Base-by-base conservation (phyloP, 2,329 filamentous ascomycete species). In the Talaromyces sp. region DNA sequence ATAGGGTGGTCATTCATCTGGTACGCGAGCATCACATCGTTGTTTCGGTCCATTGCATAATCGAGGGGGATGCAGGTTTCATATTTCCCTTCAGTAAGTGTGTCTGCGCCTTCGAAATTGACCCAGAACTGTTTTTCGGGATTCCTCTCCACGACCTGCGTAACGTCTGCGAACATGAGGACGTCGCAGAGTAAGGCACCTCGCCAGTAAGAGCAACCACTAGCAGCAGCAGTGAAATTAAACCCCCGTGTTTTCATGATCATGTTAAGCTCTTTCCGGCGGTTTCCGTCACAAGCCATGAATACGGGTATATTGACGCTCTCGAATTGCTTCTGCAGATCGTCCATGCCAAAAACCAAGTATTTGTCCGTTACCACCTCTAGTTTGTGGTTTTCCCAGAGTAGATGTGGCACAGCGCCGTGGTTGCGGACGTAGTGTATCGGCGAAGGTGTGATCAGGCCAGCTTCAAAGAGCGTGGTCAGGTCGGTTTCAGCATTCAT, bases 361-460 rank as follows among this genome's bases (percentile, higher is more conserved):
- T 44, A 44, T 31, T 73, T 73, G 6, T 76, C 75, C 23, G 76
- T 66, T 5, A 74, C 70, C 27, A 84, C 69, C 16, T 84, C 77
- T 4, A 85, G 67, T 14, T 73, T 70, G 67, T 84, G 81, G 9
- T 75, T 78, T 59, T 82, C 80, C 81, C 80, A 84, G 0, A 82
- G 65, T 0, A 83, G 61, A 7, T 78, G 73, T 0, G 82, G 83
- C 1, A 85, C 82, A 4, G 79, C 69, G n/a, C 81, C 81, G 61
- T 85, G 82, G 57, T 82, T 85, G 3, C 82, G 75, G 12, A 84
- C 80, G 62, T 83, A 84, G 66, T 83, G 81, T 1, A 84, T 64
- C 59, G 78, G 72, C 57, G 81, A 82, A 0, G 81, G 81, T 0
- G 82, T 84, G 62, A 83, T 81, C 0, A 83, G 68, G 0, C 82